Base-by-base conservation (phyloP, 2,329 filamentous ascomycete genomes). In the Colletotrichum gloeosporioides region DNA sequence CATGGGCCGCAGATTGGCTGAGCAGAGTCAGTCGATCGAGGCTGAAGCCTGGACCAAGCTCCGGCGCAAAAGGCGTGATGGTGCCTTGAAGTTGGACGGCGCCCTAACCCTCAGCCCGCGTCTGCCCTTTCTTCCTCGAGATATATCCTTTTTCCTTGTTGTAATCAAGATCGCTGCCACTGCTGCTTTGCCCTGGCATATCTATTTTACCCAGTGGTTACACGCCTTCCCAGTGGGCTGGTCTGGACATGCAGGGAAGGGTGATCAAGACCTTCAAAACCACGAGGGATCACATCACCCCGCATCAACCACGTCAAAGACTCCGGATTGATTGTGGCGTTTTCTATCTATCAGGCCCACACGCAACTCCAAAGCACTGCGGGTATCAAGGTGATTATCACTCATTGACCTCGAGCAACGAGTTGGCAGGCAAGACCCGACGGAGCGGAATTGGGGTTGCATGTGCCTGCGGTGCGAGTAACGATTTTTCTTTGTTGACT, bases 71-170 rank as follows among this genome's bases (percentile, higher is more conserved):
- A 55, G 39, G 69, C 66, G 66, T 27, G 29, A 32, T 59, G 55
- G 57, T 73, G 59, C 63, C 63, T 64, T 64, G 57, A 64, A 76
- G 69, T 57, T 36, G 66, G 53, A 64, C 63, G 29, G 57, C 64
- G 70, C 64, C 73, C 69, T 69, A 22, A 63, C 44, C 44, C 59
- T 64, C 22, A 59, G 71, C 57, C 66, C 57, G 59, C 57, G 31
- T 49, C 34, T 32, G 61, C 69, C 73, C 69, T 59, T 72, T 16
- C 62, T 55, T 73, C 57, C 70, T 73, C 32, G 32, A 64, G 69
- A 59, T 73, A 76, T 16, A 16, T 36, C 63, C 27, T 39, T 29
- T 61, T 64, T 16, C 70, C 63, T 76, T 76, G 69, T 76, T 76
- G 69, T 36, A 36, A 62, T 31, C 22, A 31, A 9, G 18, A 22